phyloP scores from a whole-genome alignment of 1,139 yeast genomes.

The Candida glucosophila region DNA sequence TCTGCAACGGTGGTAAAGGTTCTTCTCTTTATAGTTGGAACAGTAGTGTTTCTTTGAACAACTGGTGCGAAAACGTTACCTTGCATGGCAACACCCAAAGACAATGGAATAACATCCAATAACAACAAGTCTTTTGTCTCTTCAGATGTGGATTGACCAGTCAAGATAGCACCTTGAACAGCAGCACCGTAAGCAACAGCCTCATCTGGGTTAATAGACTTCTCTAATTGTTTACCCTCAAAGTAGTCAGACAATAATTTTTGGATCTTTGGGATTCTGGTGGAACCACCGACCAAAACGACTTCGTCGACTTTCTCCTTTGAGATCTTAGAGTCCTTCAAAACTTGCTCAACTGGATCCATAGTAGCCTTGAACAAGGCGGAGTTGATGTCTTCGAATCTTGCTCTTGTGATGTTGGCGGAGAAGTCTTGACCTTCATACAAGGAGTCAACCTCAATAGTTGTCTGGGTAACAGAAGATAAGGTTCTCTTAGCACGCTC shows the following conservation, averaged over 20 bases:
- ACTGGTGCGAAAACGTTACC: conserved; percentile 99
- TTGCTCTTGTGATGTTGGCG: conserved; percentile 96
- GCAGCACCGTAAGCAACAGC: conserved; percentile 99
- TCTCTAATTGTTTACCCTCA: conserved; percentile 95
- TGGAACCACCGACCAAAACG: conserved; percentile 99
- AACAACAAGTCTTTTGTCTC: conserved; percentile 96
- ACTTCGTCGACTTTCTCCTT: conserved; percentile 90
- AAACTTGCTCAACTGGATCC: conserved; percentile 97
- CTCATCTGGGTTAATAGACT: conserved; percentile 98
- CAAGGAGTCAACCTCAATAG: conserved; percentile 94
- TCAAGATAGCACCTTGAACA: conserved; percentile 97
- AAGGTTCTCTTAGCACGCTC: conserved; percentile 99
- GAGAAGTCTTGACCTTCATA: conserved; percentile 96
- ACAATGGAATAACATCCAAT: conserved; percentile 97
- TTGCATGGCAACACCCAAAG: conserved; percentile 99
- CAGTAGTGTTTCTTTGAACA: conserved; percentile 99
- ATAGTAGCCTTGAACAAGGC: conserved; percentile 93
- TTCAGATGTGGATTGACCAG: conserved; percentile 95
- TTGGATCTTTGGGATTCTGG: conserved; percentile 99
- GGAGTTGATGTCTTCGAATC: conserved; percentile 96
- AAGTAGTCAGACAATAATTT: conserved; percentile 95
- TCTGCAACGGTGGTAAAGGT: conserved; percentile 99
- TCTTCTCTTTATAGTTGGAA: conserved; percentile 99
- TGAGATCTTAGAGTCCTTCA: conserved; percentile 88
- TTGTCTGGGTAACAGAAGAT: conserved; percentile 93